These are phyloP conservation scores for Asclepias syriaca DNA, from an alignment of 257 asterid species.

Conservation along the genomic window DNA sequence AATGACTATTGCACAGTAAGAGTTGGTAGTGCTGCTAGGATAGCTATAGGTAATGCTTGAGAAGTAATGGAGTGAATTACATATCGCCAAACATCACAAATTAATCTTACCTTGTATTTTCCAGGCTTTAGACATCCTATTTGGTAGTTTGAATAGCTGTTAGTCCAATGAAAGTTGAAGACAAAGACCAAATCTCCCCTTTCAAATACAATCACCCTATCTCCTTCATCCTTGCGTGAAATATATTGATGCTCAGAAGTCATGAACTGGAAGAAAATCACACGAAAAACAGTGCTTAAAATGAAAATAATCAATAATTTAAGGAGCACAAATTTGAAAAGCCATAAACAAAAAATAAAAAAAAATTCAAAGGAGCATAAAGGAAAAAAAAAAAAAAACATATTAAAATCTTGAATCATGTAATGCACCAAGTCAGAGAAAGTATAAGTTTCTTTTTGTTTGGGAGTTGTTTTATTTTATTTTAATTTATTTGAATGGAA, in stretches of 20 bases:
- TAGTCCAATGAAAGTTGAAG: slow-evolving; percentile 85
- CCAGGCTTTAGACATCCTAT: slow-evolving; percentile 91
- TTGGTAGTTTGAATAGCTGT: slow-evolving; percentile 74
- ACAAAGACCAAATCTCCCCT: slow-evolving; percentile 81
- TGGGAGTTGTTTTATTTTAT: too few relatives aligned
- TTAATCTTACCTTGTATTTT: slow-evolving; percentile 68
- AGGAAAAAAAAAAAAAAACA: neutral
- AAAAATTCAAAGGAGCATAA: neutral
- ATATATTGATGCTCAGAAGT: slow-evolving; percentile 83
- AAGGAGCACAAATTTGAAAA: neutral
- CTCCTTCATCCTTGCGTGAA: slow-evolving; percentile 82
- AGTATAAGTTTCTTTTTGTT: too few relatives aligned
- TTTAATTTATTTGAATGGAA: too few relatives aligned
- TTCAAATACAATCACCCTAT: slow-evolving; percentile 69
- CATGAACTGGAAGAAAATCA: slow-evolving; percentile 63
- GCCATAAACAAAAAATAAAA: neutral
- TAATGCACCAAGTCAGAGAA: neutral
- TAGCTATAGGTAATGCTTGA: neutral
- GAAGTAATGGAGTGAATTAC: neutral
- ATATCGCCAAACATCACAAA: neutral
- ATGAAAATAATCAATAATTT: neutral
- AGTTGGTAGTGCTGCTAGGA: neutral
- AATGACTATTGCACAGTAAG: neutral
- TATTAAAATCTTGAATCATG: neutral
- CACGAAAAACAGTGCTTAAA: neutral